Conservation (phyloP, 495 filamentous ascomycete genomes). For the Haplographium delicatum region DNA sequence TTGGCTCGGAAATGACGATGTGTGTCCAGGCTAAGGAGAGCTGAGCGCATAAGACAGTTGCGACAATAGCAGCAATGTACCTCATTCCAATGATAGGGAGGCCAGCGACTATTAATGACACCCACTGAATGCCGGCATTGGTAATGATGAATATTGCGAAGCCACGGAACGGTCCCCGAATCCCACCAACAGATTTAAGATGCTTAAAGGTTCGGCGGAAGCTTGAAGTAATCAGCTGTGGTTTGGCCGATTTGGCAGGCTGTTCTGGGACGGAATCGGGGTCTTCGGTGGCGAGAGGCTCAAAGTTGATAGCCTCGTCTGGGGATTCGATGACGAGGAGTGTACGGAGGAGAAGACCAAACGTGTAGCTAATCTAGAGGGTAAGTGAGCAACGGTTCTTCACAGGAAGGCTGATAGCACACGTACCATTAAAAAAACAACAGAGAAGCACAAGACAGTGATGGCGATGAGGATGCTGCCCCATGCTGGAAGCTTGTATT, state of each 20-base stretch:
- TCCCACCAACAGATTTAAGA: conserved; percentile 18
- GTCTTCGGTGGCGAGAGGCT: conserved; percentile 22
- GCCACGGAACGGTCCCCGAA: conserved; percentile 21
- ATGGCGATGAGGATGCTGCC: conserved; percentile 5
- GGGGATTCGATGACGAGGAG: conserved; percentile 28
- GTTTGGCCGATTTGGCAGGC: conserved; percentile 6
- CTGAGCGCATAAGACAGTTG: conserved; percentile 17
- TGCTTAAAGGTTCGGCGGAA: conserved; percentile 18
- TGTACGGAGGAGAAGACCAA: conserved; percentile 21
- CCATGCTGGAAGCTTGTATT: conserved; percentile 18
- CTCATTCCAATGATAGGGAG: conserved; percentile 5
- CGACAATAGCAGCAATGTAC: conserved; percentile 8
- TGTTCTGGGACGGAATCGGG: conserved; percentile 15
- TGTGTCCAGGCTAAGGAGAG: conserved; percentile 23
- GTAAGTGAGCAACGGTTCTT: conserved; percentile 3
- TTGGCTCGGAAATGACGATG: conserved; percentile 27
- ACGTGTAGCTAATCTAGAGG: conserved; percentile 24
- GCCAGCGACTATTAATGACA: conserved; percentile 2
- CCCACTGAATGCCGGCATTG: neutral
- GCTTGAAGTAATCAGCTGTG: conserved; percentile 18
- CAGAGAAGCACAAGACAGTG: conserved; percentile 9
- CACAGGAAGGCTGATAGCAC: neutral
- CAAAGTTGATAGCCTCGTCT: conserved; percentile 17
- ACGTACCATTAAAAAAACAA: conserved; percentile 7
- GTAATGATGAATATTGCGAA: conserved; percentile 13